Evolutionary conservation across 129 eudicot species (phyloP).

Genomic region (Ambrosia artemisiifolia): DNA sequence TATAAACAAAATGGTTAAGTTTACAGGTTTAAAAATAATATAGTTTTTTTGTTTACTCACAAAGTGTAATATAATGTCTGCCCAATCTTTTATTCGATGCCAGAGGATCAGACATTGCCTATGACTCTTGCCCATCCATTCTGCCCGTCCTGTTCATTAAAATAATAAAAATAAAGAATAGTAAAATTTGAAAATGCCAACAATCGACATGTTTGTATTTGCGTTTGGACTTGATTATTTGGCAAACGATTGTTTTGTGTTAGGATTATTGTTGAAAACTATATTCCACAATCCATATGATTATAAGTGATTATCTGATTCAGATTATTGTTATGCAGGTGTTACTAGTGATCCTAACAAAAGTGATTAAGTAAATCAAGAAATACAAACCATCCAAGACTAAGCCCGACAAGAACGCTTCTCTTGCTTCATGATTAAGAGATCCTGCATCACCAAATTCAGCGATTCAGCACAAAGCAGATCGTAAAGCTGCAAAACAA

Average conservation of each 20-base stretch:
- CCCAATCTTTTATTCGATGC: constrained; percentile 92
- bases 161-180: too few relatives aligned
- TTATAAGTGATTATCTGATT: neutral
- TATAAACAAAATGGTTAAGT: neutral
- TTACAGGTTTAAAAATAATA: neutral
- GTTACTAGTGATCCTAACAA: neutral
- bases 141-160: constrained; percentile 65
- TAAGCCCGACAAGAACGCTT: constrained; percentile 64
- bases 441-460: constrained; percentile 55
- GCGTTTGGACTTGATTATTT: neutral
- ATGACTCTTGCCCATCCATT: constrained; percentile 79
- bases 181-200: neutral
- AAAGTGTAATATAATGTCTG: constrained; percentile 71
- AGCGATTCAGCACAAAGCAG: constrained; percentile 11
- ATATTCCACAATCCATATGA: neutral
- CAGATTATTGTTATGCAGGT: neutral
- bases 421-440: constrained; percentile 82
- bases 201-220: neutral
- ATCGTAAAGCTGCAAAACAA: neutral
- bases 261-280: too few relatives aligned
- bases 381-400: constrained; percentile 60
- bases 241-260: neutral
- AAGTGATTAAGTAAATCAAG: neutral
- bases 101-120: constrained; percentile 77
- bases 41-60: constrained; percentile 37